Evolutionary conservation across 257 asterid genomes (phyloP).

Genomic region (Solanum chilense): DNA sequence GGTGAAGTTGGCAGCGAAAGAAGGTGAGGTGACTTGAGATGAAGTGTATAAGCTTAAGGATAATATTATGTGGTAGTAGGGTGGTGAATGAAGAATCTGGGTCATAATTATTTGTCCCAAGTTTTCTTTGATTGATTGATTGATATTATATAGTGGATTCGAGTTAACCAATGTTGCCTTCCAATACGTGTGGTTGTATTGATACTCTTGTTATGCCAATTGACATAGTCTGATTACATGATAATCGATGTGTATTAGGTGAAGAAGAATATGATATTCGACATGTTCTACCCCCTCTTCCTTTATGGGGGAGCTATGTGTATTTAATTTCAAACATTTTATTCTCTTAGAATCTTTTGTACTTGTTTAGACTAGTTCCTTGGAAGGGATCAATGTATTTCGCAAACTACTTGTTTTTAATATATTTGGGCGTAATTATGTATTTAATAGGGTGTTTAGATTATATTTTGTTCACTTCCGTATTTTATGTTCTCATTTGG

Average conservation of each 20-base stretch:
- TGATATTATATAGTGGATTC: background rate
- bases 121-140: background rate
- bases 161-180: background rate
- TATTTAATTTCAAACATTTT: background rate
- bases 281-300: background rate
- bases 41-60: background rate
- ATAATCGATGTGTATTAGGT: no score
- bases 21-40: background rate
- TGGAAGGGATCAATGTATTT: background rate
- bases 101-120: background rate
- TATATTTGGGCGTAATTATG: no score
- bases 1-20: background rate
- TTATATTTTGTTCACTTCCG: no score
- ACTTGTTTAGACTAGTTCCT: background rate
- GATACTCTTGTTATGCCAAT: background rate
- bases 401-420: background rate
- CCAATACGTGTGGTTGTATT: background rate
- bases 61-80: background rate
- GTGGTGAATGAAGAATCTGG: background rate
- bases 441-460: no score
- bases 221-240: background rate
- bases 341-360: background rate
- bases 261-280: background rate
- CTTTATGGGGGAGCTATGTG: background rate
- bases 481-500: no score